Evolutionary conservation across 257 asterid species (phyloP).

Genomic region (Solanum sparsipilum): DNA sequence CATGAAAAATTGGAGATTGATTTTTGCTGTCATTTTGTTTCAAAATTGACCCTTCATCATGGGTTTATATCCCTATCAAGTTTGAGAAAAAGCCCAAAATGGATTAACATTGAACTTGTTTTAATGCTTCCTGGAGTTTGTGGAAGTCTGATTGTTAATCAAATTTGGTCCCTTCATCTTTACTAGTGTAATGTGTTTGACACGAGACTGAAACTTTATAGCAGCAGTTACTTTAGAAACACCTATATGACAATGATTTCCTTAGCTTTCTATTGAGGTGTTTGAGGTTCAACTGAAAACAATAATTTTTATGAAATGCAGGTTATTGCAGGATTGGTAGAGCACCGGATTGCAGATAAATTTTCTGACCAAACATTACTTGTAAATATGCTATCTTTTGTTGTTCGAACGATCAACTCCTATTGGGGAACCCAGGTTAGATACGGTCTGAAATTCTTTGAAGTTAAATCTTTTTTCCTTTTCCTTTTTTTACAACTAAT

Average conservation of each 20-base stretch:
- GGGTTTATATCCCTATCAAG: neutral
- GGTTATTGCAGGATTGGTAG: slow-evolving; percentile 84
- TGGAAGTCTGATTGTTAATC: neutral
- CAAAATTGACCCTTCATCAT: neutral
- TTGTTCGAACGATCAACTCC: slow-evolving; percentile 83
- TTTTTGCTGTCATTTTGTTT: neutral
- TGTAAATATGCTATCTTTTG: slow-evolving; percentile 75
- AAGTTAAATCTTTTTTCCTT: neutral
- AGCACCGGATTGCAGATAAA: slow-evolving; percentile 78
- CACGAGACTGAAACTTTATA: neutral
- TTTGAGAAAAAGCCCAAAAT: neutral
- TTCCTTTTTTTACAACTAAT: neutral
- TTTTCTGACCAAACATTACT: slow-evolving; percentile 60
- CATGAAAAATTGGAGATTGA: neutral
- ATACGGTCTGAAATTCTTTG: neutral
- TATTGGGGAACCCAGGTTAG: slow-evolving; percentile 96
- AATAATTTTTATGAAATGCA: slow-evolving; percentile 10
- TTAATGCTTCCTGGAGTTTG: neutral
- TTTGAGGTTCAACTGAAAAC: neutral
- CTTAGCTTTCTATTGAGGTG: neutral
- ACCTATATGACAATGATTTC: neutral
- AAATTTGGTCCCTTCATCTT: neutral
- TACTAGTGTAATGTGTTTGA: neutral
- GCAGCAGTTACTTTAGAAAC: neutral
- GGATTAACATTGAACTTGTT: neutral